Conservation (phyloP, 2,329 filamentous ascomycete species). For the Fusarium nisikadoi region DNA sequence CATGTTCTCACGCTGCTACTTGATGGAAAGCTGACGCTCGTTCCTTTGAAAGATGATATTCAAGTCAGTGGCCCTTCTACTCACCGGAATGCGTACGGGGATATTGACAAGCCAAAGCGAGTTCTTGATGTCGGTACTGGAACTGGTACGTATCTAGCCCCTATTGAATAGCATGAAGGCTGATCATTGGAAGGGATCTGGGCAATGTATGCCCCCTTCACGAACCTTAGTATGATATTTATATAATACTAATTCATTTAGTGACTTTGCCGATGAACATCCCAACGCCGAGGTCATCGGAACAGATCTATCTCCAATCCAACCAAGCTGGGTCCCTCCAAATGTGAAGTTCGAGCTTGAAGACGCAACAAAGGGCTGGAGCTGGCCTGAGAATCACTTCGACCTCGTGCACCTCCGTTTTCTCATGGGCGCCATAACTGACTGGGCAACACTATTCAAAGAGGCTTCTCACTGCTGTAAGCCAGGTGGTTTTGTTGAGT, state of each 20-base stretch:
- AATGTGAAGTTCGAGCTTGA: background rate
- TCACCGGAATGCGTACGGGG: rapidly evolving
- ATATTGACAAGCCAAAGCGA: background rate
- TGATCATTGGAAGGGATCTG: background rate
- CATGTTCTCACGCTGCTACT: background rate
- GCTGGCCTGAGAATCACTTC: background rate
- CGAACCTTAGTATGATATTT: rapidly evolving
- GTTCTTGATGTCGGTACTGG: background rate
- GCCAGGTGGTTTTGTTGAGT: background rate
- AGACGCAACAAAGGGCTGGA: background rate
- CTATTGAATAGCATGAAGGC: rapidly evolving
- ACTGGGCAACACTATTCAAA: background rate
- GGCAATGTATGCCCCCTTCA: background rate
- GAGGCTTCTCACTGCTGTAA: background rate
- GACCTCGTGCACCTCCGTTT: background rate
- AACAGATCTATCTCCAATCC: background rate
- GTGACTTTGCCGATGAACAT: background rate
- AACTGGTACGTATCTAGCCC: background rate
- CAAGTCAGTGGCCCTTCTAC: background rate
- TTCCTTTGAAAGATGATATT: background rate
- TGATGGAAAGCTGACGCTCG: background rate
- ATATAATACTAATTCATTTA: background rate
- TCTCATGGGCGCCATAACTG: background rate
- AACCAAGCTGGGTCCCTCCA: background rate
- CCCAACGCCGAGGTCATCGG: background rate